phyloP scores from a whole-genome alignment of 1,284 basidiomycete genomes.

The Ustilago loliicola region DNA sequence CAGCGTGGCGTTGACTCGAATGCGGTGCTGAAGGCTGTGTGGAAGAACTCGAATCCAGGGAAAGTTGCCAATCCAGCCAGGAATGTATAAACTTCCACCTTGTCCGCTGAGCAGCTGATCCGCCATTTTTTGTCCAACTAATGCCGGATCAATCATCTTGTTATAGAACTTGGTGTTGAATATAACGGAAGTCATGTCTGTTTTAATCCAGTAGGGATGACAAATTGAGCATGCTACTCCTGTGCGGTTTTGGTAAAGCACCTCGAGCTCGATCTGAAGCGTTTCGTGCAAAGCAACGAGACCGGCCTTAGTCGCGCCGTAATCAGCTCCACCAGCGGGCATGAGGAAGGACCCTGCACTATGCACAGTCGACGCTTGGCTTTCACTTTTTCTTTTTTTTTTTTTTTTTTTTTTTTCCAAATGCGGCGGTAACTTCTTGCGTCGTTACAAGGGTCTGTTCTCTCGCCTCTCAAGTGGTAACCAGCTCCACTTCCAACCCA shows the following conservation, averaged over 20 bases:
- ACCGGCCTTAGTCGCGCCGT: slow-evolving; percentile 62
- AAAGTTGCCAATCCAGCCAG: slow-evolving; percentile 42
- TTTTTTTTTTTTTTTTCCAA: too few species aligned
- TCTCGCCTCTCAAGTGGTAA: too few species aligned
- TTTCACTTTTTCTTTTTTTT: too few species aligned
- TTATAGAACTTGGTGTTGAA: slow-evolving; percentile 15
- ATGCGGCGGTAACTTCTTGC: too few species aligned
- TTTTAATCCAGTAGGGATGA: slow-evolving; percentile 41
- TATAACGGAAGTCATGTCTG: slow-evolving; percentile 10
- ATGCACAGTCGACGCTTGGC: too few species aligned
- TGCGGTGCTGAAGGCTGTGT: slow-evolving; percentile 24
- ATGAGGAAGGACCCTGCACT: slow-evolving; percentile 61
- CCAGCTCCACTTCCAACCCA: too few species aligned
- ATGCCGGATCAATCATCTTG: slow-evolving; percentile 30
- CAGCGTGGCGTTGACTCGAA: slow-evolving; percentile 19
- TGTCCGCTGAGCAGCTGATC: slow-evolving; percentile 35
- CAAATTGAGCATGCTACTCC: slow-evolving; percentile 42
- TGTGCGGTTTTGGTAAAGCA: slow-evolving; percentile 54
- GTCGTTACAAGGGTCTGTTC: too few species aligned
- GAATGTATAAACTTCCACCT: slow-evolving; percentile 42
- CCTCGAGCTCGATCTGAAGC: slow-evolving; percentile 59
- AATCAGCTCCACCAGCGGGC: slow-evolving; percentile 61
- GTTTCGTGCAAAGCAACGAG: slow-evolving; percentile 65
- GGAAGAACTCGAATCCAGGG: slow-evolving; percentile 31
- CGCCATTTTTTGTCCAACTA: slow-evolving; percentile 29